Evolutionary conservation across 139 green algal genomes (phyloP).

Genomic region (Tetraselmis chui): DNA sequence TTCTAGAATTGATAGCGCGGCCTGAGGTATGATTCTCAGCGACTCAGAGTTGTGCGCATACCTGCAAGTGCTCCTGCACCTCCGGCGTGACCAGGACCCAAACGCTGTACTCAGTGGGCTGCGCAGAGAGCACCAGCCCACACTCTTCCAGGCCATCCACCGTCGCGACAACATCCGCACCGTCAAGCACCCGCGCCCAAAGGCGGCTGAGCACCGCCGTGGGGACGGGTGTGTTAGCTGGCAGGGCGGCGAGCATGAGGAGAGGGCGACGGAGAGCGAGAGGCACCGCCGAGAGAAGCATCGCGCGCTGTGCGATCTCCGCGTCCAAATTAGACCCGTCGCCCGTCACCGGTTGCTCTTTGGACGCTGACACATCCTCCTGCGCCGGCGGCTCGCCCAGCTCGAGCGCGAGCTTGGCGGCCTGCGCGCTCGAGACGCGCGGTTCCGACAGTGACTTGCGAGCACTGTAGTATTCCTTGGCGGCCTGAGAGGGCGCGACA

Average conservation of each 20-base stretch:
- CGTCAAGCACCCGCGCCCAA: conserved; percentile 29
- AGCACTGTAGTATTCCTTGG: background rate
- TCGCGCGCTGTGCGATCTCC: background rate
- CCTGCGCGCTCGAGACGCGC: background rate
- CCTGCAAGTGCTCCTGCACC: background rate
- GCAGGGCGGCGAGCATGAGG: conserved; percentile 34
- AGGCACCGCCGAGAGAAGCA: background rate
- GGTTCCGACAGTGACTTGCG: background rate
- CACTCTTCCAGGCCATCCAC: conserved; percentile 27
- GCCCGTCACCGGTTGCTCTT: no score
- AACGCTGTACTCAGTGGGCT: conserved; percentile 25
- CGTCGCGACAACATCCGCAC: conserved; percentile 11
- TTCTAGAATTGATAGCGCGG: no score
- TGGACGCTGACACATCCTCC: background rate
- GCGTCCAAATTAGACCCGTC: background rate
- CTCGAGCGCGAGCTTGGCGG: background rate
- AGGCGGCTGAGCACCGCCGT: conserved; percentile 42
- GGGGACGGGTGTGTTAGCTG: conserved; percentile 49
- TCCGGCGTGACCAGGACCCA: conserved; percentile 30
- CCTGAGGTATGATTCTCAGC: no score
- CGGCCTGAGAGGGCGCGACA: background rate
- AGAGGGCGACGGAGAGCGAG: background rate
- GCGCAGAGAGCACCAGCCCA: conserved; percentile 33
- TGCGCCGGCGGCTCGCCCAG: background rate
- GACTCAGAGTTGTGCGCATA: no score